Evolutionary conservation across 164 flowering plant genomes (phyloP).

Genomic region (Cinnamomum chago): DNA sequence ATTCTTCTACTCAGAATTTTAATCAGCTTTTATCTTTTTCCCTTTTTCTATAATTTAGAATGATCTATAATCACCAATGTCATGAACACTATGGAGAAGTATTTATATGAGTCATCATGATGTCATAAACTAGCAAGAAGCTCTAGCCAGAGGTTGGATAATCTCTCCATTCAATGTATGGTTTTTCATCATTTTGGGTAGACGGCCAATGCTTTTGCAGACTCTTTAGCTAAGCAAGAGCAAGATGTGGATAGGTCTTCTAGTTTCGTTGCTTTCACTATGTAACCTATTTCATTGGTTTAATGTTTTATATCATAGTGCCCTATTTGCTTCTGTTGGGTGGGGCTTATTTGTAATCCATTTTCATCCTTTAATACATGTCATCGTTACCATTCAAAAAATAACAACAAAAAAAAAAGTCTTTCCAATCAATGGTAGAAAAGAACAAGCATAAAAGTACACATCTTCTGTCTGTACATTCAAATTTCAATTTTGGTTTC

Average conservation of each 20-base stretch:
- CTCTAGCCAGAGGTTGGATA: neutral
- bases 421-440: conserved; percentile 54
- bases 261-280: no score
- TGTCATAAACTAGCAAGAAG: no score
- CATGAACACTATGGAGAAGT: conserved; percentile 39
- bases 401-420: conserved; percentile 29
- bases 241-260: no score
- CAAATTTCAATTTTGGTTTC: no score
- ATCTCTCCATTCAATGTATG: neutral
- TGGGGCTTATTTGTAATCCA: no score
- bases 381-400: conserved; percentile 23
- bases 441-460: neutral
- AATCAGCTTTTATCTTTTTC: neutral
- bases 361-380: no score
- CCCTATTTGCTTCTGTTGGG: no score
- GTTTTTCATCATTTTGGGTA: neutral
- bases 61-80: neutral
- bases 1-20: neutral
- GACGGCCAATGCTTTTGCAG: neutral
- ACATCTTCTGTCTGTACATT: neutral
- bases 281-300: no score
- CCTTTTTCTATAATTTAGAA: neutral
- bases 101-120: no score
- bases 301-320: no score
- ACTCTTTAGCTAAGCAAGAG: no score